Evolutionary conservation across 2,329 filamentous ascomycete genomes (phyloP).

Genomic region (Apiospora saccharicola): DNA sequence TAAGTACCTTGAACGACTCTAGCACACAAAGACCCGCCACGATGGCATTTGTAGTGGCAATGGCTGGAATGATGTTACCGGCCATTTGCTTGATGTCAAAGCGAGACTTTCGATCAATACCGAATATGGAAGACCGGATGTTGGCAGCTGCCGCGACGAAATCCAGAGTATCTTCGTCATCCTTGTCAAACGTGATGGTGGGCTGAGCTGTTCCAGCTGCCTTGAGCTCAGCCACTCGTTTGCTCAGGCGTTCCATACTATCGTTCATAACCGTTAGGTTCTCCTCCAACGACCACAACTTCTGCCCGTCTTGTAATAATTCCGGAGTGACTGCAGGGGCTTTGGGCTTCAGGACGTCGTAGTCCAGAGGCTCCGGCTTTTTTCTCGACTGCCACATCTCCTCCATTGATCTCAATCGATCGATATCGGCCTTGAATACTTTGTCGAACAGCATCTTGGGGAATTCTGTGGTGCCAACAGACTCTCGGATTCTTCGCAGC

Average conservation of each 20-base stretch:
- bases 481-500: conserved; percentile 80
- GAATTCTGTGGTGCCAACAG: conserved; percentile 82
- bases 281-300: conserved; percentile 81
- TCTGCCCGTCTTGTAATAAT: conserved; percentile 72
- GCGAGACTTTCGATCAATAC: conserved; percentile 85
- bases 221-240: conserved; percentile 73
- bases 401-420: conserved; percentile 83
- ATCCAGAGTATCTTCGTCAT: conserved; percentile 92
- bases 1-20: conserved; percentile 90
- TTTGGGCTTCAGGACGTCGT: conserved; percentile 64
- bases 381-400: conserved; percentile 94
- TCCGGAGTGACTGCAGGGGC: conserved; percentile 60
- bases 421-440: conserved; percentile 86
- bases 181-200: conserved; percentile 91
- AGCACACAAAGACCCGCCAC: conserved; percentile 92
- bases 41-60: conserved; percentile 97
- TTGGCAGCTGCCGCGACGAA: conserved; percentile 94
- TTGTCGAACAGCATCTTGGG: conserved; percentile 87
- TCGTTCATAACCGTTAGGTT: conserved; percentile 88
- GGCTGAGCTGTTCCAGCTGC: conserved; percentile 58
- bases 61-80: conserved; percentile 97
- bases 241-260: conserved; percentile 79
- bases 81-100: conserved; percentile 99
- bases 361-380: conserved; percentile 77
- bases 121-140: conserved; percentile 86